phyloP scores from a whole-genome alignment of 108 stramenopile genomes.

The Schizochytrium sp. region DNA sequence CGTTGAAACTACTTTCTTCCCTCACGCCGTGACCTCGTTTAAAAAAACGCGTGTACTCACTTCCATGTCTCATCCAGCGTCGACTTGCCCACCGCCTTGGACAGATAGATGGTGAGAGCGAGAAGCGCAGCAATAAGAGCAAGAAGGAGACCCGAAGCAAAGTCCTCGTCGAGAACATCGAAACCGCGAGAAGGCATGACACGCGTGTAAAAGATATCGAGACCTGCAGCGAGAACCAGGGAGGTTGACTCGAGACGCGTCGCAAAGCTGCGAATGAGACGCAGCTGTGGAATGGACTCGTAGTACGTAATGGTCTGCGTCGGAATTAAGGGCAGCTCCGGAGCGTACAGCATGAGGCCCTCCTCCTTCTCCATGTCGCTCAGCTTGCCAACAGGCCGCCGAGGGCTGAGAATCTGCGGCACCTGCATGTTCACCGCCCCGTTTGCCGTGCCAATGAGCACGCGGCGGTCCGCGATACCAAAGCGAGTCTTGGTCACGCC shows the following conservation, averaged over 20 bases:
- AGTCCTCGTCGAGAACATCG: conserved; percentile 43
- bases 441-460: conserved; percentile 60
- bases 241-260: conserved; percentile 39
- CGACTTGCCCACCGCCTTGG: neutral
- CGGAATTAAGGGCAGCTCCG: conserved; percentile 33
- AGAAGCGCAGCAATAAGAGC: conserved; percentile 22
- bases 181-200: conserved; percentile 41
- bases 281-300: neutral
- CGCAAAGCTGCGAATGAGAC: conserved; percentile 22
- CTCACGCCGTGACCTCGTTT: too few species aligned
- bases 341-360: conserved; percentile 38
- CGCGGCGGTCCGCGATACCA: conserved; percentile 77
- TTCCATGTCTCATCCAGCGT: neutral
- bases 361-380: conserved; percentile 41
- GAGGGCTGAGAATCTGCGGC: conserved; percentile 71
- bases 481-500: conserved; percentile 70
- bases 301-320: conserved; percentile 27
- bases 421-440: conserved; percentile 63
- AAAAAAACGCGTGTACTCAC: neutral
- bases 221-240: conserved; percentile 32
- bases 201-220: conserved; percentile 33
- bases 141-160: conserved; percentile 36
- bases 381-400: conserved; percentile 64
- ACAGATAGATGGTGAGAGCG: neutral
- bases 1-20: too few species aligned